phyloP scores from a whole-genome alignment of 2,329 filamentous ascomycete genomes.

The Arthrobotrys pseudoclavata region DNA sequence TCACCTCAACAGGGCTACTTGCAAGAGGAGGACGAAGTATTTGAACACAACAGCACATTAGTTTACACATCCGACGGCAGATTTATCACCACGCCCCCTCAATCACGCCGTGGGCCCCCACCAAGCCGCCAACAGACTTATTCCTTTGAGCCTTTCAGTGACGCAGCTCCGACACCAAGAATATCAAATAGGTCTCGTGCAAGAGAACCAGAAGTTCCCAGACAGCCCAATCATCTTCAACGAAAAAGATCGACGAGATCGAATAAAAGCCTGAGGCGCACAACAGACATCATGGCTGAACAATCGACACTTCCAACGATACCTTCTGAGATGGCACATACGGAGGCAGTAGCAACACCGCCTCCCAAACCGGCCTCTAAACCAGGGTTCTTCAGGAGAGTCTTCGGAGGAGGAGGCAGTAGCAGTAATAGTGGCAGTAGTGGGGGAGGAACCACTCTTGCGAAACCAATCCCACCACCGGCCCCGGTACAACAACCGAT shows the following conservation, averaged over 20 bases:
- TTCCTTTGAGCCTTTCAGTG: constrained; percentile 67
- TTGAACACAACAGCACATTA: constrained; percentile 64
- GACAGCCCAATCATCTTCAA: constrained; percentile 63
- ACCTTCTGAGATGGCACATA: constrained; percentile 66
- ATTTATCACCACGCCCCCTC: constrained; percentile 61
- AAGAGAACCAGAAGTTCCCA: constrained; percentile 66
- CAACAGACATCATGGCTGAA: constrained; percentile 42
- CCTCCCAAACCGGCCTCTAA: constrained; percentile 74
- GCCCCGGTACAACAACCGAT: constrained; percentile 47
- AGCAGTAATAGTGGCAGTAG: not conserved
- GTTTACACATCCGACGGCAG: constrained; percentile 61
- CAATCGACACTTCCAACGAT: constrained; percentile 63
- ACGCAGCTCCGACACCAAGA: constrained; percentile 87
- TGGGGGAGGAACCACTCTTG: constrained; percentile 33
- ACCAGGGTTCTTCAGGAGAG: constrained; percentile 90
- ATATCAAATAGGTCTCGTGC: constrained; percentile 83
- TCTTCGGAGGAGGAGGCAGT: constrained; percentile 76
- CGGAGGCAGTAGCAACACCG: constrained; percentile 63
- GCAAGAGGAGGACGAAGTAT: constrained; percentile 56
- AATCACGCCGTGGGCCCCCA: constrained; percentile 67
- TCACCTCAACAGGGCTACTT: constrained; percentile 42
- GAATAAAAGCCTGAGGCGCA: constrained; percentile 61
- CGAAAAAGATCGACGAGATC: constrained; percentile 63
- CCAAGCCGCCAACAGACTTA: constrained; percentile 72
- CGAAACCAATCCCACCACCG: constrained; percentile 60